Conservation (phyloP, 192 early-diverging fungal species). For the Spinellus fusiger region DNA sequence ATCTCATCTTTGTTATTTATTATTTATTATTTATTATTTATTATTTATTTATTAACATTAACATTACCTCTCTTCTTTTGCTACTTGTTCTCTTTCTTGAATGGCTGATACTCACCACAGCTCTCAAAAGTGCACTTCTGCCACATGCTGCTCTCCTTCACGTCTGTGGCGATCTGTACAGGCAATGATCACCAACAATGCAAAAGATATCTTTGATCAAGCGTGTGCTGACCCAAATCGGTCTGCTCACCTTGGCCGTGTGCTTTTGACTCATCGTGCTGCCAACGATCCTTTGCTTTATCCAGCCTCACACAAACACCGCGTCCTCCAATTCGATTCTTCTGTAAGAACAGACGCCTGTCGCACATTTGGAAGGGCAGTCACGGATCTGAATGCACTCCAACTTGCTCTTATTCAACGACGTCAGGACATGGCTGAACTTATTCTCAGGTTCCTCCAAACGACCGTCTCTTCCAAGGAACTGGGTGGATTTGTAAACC, state of each 20-base stretch:
- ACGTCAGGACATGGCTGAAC: not conserved
- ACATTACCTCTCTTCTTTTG: not conserved
- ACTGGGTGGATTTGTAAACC: not conserved
- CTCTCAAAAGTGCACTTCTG: conserved; percentile 19
- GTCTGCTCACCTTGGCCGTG: conserved; percentile 2
- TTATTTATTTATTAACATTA: not conserved
- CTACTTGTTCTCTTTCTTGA: not conserved
- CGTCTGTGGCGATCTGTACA: conserved; percentile 18
- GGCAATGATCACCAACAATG: conserved; percentile 4
- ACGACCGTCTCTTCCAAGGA: conserved; percentile 3
- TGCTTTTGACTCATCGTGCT: conserved; percentile 10
- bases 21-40: not conserved
- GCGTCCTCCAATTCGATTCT: conserved; percentile 3
- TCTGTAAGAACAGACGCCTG: not conserved
- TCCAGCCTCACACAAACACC: conserved; percentile 10
- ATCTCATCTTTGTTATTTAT: not conserved
- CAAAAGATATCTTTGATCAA: conserved; percentile 1
- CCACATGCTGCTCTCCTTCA: conserved; percentile 21
- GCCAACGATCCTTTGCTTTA: conserved; percentile 16
- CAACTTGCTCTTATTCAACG: conserved; percentile 14
- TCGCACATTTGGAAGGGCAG: conserved; percentile 8
- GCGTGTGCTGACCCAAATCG: conserved; percentile 2
- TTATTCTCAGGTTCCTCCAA: not conserved
- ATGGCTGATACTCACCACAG: conserved; percentile 8
- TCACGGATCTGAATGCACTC: conserved; percentile 16